Conservation (phyloP, 768 basidiomycete genomes). For the Mycena filopes region DNA sequence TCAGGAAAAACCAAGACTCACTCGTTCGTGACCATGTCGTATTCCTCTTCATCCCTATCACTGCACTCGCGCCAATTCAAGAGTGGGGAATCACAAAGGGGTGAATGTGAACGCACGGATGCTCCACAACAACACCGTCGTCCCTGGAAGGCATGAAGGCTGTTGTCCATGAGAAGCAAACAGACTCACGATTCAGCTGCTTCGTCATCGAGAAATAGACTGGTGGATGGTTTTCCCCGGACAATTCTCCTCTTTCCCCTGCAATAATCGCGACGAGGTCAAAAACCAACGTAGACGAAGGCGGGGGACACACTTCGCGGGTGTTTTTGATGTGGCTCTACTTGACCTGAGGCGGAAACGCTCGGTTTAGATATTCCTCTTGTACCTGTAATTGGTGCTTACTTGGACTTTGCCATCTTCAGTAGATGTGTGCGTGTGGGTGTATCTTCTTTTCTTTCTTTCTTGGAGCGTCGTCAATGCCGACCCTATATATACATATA, state of each 20-base stretch:
- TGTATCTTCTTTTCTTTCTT: no score
- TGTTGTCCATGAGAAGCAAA: not conserved
- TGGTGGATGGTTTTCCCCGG: not conserved
- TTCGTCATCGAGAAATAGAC: not conserved
- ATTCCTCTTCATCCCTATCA: not conserved
- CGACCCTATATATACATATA: no score
- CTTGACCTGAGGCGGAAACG: not conserved
- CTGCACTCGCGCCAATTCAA: not conserved
- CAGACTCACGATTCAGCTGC: not conserved
- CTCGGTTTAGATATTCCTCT: not conserved
- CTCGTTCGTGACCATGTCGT: not conserved
- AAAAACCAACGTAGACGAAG: not conserved
- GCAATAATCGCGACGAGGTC: not conserved
- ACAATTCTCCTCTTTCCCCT: not conserved
- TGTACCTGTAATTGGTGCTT: not conserved
- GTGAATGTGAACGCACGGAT: no score
- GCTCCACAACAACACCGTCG: not conserved
- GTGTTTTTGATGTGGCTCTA: not conserved
- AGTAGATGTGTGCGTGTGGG: no score
- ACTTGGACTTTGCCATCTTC: no score
- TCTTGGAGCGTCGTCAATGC: no score
- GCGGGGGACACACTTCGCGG: not conserved
- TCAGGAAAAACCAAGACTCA: not conserved
- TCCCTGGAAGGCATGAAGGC: not conserved
- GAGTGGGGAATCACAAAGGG: not conserved